Percentiles rank a stretch among this genome's conserved stretches.
phyloP scores from a whole-genome alignment of 2,329 filamentous ascomycete genomes.

The Tetracladium maxilliforme region DNA sequence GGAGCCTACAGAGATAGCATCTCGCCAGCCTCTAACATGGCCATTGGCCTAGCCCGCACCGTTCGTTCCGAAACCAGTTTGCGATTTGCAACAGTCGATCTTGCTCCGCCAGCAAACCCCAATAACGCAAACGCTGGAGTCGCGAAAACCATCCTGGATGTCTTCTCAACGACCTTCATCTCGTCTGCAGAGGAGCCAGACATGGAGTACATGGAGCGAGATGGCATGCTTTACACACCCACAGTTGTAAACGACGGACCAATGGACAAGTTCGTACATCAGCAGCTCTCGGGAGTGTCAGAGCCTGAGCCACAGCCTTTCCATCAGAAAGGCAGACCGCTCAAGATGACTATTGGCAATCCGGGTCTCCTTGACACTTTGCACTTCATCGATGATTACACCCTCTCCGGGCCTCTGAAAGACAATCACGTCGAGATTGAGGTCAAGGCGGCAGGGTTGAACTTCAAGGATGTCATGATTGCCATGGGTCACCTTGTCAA shows the following conservation, averaged over 20 bases:
- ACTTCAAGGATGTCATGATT: constrained; percentile 19
- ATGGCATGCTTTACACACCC: constrained; percentile 13
- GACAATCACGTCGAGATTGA: constrained; percentile 11
- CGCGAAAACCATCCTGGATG: constrained; percentile 5
- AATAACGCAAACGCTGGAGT: constrained; percentile 17
- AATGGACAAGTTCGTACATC: constrained; percentile 26
- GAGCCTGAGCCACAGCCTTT: constrained; percentile 24
- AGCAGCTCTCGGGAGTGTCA: constrained; percentile 22
- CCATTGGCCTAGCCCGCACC: constrained; percentile 12
- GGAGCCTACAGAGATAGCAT: constrained; percentile 20
- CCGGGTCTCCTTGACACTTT: constrained; percentile 11
- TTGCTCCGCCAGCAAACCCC: constrained; percentile 3
- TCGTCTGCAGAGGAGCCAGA: constrained; percentile 3
- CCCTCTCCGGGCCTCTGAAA: constrained; percentile 7
- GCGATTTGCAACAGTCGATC: constrained; percentile 8
- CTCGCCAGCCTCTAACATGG: constrained; percentile 9
- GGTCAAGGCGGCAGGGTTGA: constrained; percentile 16
- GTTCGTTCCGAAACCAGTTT: constrained; percentile 11
- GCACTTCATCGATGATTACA: constrained; percentile 10
- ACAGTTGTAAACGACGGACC: constrained; percentile 8
- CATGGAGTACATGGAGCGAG: constrained; percentile 10
- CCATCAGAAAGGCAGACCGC: constrained; percentile 9
- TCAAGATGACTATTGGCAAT: constrained; percentile 10
- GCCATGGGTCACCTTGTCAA: constrained; percentile 17
- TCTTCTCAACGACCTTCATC: constrained; percentile 7